Conservation (phyloP, 345 rosid genomes). For the Hevea brasiliensis region DNA sequence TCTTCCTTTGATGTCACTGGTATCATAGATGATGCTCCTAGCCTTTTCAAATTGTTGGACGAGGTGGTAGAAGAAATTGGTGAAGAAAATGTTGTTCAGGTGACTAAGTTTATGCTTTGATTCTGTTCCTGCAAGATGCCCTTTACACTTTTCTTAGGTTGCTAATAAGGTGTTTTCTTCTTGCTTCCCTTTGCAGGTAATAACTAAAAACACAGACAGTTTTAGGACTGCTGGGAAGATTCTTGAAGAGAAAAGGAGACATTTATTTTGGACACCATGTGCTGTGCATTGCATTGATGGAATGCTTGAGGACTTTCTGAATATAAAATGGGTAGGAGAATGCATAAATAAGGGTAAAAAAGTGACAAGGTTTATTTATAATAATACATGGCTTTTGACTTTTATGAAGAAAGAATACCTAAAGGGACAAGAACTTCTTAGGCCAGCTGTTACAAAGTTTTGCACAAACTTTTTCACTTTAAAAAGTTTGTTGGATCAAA, state of each 20-base stretch:
- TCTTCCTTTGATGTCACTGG: constrained; percentile 47
- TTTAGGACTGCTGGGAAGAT: constrained; percentile 50
- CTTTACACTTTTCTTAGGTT: neutral
- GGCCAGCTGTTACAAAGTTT: constrained; percentile 34
- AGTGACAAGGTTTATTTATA: constrained; percentile 41
- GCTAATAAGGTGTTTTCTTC: too few species aligned
- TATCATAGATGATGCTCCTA: constrained; percentile 38
- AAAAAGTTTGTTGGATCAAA: constrained; percentile 40
- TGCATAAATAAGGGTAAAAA: constrained; percentile 37
- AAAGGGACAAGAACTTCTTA: constrained; percentile 45
- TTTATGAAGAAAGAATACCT: constrained; percentile 46
- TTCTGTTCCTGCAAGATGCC: too few species aligned
- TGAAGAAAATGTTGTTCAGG: constrained; percentile 54
- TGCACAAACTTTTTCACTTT: constrained; percentile 41
- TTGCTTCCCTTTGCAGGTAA: constrained; percentile 30
- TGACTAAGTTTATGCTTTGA: too few species aligned
- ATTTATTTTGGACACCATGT: constrained; percentile 55
- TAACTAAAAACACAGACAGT: constrained; percentile 38
- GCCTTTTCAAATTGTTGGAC: constrained; percentile 43
- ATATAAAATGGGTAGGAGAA: constrained; percentile 36
- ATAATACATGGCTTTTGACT: constrained; percentile 33
- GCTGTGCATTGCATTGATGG: constrained; percentile 38
- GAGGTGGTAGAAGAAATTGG: constrained; percentile 51
- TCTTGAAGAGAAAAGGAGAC: constrained; percentile 51
- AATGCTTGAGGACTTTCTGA: constrained; percentile 45